Percentiles rank a stretch among this genome's conserved stretches.
These are phyloP conservation scores for Canavalia ensiformis DNA, from an alignment of 306 rosid genomes.

Conservation along the genomic window DNA sequence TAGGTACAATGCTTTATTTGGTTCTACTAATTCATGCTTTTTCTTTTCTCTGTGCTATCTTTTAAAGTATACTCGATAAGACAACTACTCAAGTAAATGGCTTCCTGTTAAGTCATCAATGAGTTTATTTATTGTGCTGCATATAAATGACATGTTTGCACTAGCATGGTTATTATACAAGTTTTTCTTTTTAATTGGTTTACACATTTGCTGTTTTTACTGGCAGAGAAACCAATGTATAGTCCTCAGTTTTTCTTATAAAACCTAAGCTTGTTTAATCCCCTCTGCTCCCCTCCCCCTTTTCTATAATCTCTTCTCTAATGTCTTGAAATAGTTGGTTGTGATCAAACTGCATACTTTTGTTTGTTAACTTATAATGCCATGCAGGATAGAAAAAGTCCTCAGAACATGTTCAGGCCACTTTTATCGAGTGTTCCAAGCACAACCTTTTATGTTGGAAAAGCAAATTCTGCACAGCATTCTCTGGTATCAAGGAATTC, in stretches of 20 bases:
- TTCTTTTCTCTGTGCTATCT: background rate
- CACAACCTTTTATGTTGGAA: constrained; percentile 75
- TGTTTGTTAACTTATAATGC: constrained; percentile 30
- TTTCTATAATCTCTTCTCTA: constrained; percentile 19
- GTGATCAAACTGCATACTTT: constrained; percentile 28
- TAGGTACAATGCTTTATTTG: constrained; percentile 25
- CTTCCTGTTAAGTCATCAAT: background rate
- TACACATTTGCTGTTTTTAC: background rate
- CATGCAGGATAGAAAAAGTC: constrained; percentile 81
- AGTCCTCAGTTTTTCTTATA: constrained; percentile 3
- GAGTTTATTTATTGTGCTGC: constrained; percentile 7
- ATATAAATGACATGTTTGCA: constrained; percentile 2
- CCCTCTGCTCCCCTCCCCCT: background rate
- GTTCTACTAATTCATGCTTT: constrained; percentile 8
- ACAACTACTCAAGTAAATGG: constrained; percentile 16
- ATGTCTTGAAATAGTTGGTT: background rate
- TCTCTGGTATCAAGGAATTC: constrained; percentile 84
- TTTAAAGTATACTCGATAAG: constrained; percentile 2
- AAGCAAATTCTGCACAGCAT: constrained; percentile 67
- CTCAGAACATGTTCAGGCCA: constrained; percentile 91
- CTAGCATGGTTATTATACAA: constrained; percentile 12
- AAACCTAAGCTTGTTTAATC: constrained; percentile 8
- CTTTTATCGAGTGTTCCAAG: constrained; percentile 93
- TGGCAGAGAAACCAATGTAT: background rate
- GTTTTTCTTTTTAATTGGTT: constrained; percentile 20